phyloP scores from a whole-genome alignment of 768 basidiomycete species.

The Suillus alpinus region DNA sequence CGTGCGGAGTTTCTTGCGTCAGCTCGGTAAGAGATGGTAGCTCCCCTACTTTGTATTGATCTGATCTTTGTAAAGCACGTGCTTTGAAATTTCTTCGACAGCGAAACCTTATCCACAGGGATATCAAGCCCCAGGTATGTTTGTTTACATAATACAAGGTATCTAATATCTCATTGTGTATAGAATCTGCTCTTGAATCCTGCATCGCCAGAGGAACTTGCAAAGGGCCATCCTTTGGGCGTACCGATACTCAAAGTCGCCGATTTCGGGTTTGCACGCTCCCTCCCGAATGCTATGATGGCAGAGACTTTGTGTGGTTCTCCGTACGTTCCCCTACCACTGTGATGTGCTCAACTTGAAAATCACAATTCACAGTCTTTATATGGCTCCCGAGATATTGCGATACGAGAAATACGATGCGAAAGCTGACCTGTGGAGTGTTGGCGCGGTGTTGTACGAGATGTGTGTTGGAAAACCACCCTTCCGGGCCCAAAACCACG shows the following conservation, averaged over 20 bases:
- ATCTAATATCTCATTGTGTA: slow-evolving; percentile 8
- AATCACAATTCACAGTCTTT: slow-evolving; percentile 52
- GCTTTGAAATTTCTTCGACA: slow-evolving; percentile 91
- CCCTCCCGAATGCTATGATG: slow-evolving; percentile 87
- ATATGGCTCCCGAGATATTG: slow-evolving; percentile 99
- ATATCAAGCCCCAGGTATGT: slow-evolving; percentile 90
- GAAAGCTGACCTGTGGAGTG: slow-evolving; percentile 97
- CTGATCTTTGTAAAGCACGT: slow-evolving; percentile 51
- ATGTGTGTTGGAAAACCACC: slow-evolving; percentile 93
- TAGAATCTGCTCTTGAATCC: slow-evolving; percentile 91
- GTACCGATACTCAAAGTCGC: slow-evolving; percentile 95
- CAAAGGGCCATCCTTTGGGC: slow-evolving; percentile 84
- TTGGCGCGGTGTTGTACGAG: slow-evolving; percentile 95
- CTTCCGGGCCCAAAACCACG: slow-evolving; percentile 93
- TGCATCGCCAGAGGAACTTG: slow-evolving; percentile 74
- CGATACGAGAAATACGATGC: slow-evolving; percentile 98
- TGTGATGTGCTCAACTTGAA: not conserved
- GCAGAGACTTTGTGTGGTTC: slow-evolving; percentile 98
- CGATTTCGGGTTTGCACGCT: slow-evolving; percentile 97
- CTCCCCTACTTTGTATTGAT: not conserved
- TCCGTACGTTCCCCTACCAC: slow-evolving; percentile 58
- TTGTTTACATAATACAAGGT: not conserved
- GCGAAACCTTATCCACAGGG: slow-evolving; percentile 89
- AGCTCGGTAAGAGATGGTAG: slow-evolving; percentile 59
- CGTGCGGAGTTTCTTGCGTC: slow-evolving; percentile 88